Conservation (phyloP, 805 yeast species). For the Metschnikowia baotianmanensis region DNA sequence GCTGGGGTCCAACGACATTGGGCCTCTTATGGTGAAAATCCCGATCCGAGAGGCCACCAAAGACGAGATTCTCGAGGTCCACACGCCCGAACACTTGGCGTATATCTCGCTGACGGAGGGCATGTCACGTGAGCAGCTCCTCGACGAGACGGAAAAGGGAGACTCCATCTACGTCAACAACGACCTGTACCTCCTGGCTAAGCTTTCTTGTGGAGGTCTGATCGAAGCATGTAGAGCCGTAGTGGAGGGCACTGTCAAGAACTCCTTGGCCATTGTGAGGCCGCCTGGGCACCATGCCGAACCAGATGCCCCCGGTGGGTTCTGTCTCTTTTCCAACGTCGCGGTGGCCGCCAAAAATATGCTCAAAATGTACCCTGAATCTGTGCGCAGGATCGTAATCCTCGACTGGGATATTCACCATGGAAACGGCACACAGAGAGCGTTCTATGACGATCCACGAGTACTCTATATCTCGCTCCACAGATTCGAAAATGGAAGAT, state of each 20-base stretch:
- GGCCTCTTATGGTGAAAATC: slow-evolving; percentile 82
- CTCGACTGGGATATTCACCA: slow-evolving; percentile 99
- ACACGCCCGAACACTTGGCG: slow-evolving; percentile 73
- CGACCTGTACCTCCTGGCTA: slow-evolving; percentile 84
- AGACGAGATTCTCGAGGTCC: slow-evolving; percentile 86
- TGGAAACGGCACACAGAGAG: slow-evolving; percentile 97
- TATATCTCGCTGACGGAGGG: slow-evolving; percentile 71
- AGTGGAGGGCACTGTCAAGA: slow-evolving; percentile 86
- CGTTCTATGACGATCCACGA: slow-evolving; percentile 83
- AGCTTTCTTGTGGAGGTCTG: slow-evolving; percentile 93
- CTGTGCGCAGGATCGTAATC: slow-evolving; percentile 77
- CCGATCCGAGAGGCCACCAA: slow-evolving; percentile 87
- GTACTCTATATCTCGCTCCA: slow-evolving; percentile 90
- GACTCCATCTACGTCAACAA: slow-evolving; percentile 95
- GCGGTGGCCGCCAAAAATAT: slow-evolving; percentile 94
- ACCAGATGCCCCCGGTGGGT: slow-evolving; percentile 96
- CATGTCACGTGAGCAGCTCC: slow-evolving; percentile 73
- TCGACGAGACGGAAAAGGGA: slow-evolving; percentile 83
- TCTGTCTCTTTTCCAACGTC: slow-evolving; percentile 92
- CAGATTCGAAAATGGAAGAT: slow-evolving; percentile 86
- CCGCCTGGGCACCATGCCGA: slow-evolving; percentile 99
- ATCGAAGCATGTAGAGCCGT: slow-evolving; percentile 96
- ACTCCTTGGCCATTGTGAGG: slow-evolving; percentile 89
- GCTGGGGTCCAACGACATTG: slow-evolving; percentile 71
- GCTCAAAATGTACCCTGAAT: slow-evolving; percentile 79